Base-by-base conservation (phyloP, 140 eudicot species). In the Cichorium intybus region DNA sequence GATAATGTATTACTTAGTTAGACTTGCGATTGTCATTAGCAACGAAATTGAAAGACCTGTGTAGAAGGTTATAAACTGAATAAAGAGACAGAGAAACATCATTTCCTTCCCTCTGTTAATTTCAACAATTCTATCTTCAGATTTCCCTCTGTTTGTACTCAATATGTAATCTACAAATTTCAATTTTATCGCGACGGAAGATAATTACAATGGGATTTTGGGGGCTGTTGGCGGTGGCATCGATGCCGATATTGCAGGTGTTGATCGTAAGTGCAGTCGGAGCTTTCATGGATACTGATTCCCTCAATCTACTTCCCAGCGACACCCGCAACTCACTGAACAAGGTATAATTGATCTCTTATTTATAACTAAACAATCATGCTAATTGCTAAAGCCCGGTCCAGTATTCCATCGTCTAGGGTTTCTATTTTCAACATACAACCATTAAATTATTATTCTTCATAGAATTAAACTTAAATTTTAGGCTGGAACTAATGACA, bases 271-370 rank as follows among this genome's bases (percentile, higher is more conserved):
- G 91, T 56, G 31, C 68, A 24, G 41, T 87, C 26, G 95, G 95
- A 66, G 91, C 87, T 69, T 79, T 83, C 68, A 62, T 87, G 91
- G 91, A 88, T 46, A 72, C 87, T 35, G 76, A 87, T 66, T 73
- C 62, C 63, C 78, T 83, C 74, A 78, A 81, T 34, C 85, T 87
- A 58, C 85, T 87, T 34, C 29, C 83, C 18, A 53, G 76, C 6
- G 56, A 71, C 34, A 76, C 91, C 0, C 77, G 88, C 45, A 81
- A 43, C 53, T 80, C 87, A 22, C 73, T 87, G 9, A 87, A 87
- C 64, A 76, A 80, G 85, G 95, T 87, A 23, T n/a, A 3, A 39
- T 10, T 39, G 29, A 15, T 39, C 47, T 18, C 20, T n/a, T 12
- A 10, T 68, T 12, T 10, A 2, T 26, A 1, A 24, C 6, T 6